A percentile compares a stretch with the other conserved stretches of the same genome.
phyloP scores from a whole-genome alignment of 352 stramenopile species.

The Pythium aphanidermatum region DNA sequence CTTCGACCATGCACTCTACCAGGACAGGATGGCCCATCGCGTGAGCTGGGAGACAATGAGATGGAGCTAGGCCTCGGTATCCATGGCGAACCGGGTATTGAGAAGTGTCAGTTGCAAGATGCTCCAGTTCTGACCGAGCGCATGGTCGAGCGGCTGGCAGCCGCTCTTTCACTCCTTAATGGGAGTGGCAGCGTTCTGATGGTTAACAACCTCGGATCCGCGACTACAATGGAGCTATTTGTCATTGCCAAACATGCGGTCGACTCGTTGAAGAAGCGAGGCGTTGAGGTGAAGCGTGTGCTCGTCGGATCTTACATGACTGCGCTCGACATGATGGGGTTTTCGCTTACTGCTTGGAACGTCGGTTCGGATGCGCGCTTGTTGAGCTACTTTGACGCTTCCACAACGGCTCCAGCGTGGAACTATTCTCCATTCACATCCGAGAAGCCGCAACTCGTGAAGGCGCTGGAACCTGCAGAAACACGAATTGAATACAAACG shows the following conservation, averaged over 20 bases:
- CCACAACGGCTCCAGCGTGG: slow-evolving; percentile 58
- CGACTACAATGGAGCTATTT: slow-evolving; percentile 94
- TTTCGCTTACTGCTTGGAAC: slow-evolving; percentile 88
- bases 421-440: slow-evolving; percentile 45
- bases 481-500: slow-evolving; percentile 25
- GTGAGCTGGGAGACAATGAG: slow-evolving; percentile 50
- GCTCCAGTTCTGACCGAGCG: slow-evolving; percentile 40
- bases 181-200: slow-evolving; percentile 71
- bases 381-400: slow-evolving; percentile 49
- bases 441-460: slow-evolving; percentile 9
- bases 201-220: slow-evolving; percentile 96
- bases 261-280: slow-evolving; percentile 43
- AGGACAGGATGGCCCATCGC: slow-evolving; percentile 62
- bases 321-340: slow-evolving; percentile 95
- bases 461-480: slow-evolving; percentile 16
- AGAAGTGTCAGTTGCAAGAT: slow-evolving; percentile 52
- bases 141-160: slow-evolving; percentile 50
- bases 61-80: slow-evolving; percentile 96
- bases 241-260: slow-evolving; percentile 86
- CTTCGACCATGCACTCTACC: slow-evolving; percentile 94
- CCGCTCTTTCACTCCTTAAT: slow-evolving; percentile 29
- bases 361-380: slow-evolving; percentile 53
- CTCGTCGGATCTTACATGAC: slow-evolving; percentile 96
- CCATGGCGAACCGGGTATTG: slow-evolving; percentile 89
- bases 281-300: slow-evolving; percentile 79